Evolutionary conservation across 2,329 filamentous ascomycete species (phyloP).

Genomic region (Microthyrium microscopicum): DNA sequence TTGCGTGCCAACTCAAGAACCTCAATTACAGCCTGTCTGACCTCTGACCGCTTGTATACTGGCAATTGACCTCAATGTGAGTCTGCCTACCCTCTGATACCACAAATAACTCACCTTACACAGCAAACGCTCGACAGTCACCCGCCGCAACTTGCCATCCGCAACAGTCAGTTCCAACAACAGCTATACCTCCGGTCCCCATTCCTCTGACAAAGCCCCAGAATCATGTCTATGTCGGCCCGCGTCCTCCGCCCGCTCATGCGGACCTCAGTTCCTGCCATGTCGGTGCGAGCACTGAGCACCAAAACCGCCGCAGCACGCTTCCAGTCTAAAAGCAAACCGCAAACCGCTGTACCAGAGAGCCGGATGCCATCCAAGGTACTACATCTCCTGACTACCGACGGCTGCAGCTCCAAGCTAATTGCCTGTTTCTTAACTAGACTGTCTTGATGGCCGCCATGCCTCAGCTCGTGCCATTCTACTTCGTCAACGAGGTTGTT

Average conservation of each 20-base stretch:
- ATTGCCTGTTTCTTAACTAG: conserved; percentile 12
- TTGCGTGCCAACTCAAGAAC: too few species aligned
- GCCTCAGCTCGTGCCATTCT: conserved; percentile 28
- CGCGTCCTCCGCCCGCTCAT: conserved; percentile 25
- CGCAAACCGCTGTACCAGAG: too few species aligned
- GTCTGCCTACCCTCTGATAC: too few species aligned
- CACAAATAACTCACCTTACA: too few species aligned
- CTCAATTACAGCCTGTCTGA: too few species aligned
- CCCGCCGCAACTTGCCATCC: not conserved
- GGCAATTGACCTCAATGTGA: too few species aligned
- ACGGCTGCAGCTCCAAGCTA: conserved; percentile 7
- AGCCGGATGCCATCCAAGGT: too few species aligned
- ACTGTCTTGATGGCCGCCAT: conserved; percentile 25
- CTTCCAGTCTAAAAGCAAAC: too few species aligned
- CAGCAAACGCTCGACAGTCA: too few species aligned
- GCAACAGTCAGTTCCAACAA: not conserved
- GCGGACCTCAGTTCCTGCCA: conserved; percentile 21
- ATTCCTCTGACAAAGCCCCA: not conserved
- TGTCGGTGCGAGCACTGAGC: conserved; percentile 13
- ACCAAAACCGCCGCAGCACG: conserved; percentile 6
- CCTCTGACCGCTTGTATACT: too few species aligned
- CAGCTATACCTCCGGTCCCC: not conserved
- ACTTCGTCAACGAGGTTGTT: conserved; percentile 28
- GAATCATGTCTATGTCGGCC: conserved; percentile 12
- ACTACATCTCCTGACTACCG: too few species aligned